Evolutionary conservation across 2,329 filamentous ascomycete species (phyloP).

Genomic region (Aspergillus japonicus): DNA sequence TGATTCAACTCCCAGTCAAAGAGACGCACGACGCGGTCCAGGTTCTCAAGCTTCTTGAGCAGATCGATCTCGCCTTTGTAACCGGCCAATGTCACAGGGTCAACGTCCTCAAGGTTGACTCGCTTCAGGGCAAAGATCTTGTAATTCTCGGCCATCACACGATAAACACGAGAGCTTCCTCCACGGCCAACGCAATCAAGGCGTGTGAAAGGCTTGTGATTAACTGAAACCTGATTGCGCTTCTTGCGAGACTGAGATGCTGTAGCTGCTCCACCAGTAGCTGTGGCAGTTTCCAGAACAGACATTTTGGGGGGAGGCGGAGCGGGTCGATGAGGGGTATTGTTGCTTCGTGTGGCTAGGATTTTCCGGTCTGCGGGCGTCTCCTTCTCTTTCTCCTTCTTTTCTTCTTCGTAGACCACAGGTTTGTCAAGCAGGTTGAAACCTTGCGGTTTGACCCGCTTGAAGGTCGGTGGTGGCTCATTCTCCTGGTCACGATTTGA

Average conservation of each 20-base stretch:
- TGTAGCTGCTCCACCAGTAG: conserved; percentile 74
- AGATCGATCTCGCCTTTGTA: conserved; percentile 96
- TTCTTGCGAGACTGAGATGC: conserved; percentile 72
- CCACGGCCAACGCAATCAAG: conserved; percentile 89
- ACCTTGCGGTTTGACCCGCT: conserved; percentile 57
- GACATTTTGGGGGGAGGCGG: conserved; percentile 94
- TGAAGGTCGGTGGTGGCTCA: conserved; percentile 69
- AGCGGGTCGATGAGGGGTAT: conserved; percentile 75
- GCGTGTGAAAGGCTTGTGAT: conserved; percentile 85
- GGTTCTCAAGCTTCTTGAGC: conserved; percentile 73
- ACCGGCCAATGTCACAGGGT: conserved; percentile 77
- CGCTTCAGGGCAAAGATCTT: conserved; percentile 93
- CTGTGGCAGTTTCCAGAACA: conserved; percentile 85
- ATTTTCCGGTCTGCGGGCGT: conserved; percentile 48
- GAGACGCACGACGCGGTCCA: conserved; percentile 85
- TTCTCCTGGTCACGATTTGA: conserved; percentile 81
- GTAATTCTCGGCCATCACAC: conserved; percentile 94
- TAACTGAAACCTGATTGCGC: conserved; percentile 80
- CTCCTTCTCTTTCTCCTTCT: conserved; percentile 39
- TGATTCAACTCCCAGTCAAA: conserved; percentile 93
- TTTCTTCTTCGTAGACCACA: conserved; percentile 50
- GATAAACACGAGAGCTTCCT: conserved; percentile 90
- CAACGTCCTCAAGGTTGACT: conserved; percentile 85
- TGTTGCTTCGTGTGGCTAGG: conserved; percentile 57
- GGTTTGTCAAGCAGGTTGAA: conserved; percentile 58